Evolutionary conservation across 495 filamentous ascomycete species (phyloP).

Genomic region (Jackrogersella multiformis): DNA sequence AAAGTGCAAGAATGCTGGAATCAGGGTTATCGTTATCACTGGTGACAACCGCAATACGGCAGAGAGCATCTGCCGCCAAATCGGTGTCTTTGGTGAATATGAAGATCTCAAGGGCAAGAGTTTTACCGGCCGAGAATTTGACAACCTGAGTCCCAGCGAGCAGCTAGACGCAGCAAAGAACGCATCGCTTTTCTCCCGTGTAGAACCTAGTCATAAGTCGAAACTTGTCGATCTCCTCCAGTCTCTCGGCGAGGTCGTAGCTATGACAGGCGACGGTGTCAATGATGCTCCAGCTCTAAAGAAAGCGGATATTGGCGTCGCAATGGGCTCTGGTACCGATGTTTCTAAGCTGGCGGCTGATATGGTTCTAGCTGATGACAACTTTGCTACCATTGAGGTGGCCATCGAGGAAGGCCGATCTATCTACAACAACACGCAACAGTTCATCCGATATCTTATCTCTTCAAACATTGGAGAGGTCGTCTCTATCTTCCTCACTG

Average conservation of each 20-base stretch:
- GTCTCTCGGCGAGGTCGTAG: conserved; percentile 91
- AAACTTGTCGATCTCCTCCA: conserved; percentile 97
- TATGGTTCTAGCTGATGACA: conserved; percentile 98
- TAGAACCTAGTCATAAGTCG: conserved; percentile 94
- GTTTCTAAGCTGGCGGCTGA: conserved; percentile 96
- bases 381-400: conserved; percentile 96
- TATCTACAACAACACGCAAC: conserved; percentile 99
- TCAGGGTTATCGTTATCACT: conserved; percentile 97
- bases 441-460: conserved; percentile 99
- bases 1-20: conserved; percentile 91
- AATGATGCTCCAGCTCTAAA: conserved; percentile 99
- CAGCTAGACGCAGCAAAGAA: conserved; percentile 83
- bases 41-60: conserved; percentile 98
- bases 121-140: conserved; percentile 94
- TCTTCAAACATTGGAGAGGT: conserved; percentile 99
- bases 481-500: conserved; percentile 98
- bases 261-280: conserved; percentile 99
- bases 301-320: conserved; percentile 98
- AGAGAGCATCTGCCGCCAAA: conserved; percentile 96
- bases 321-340: conserved; percentile 98
- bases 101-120: conserved; percentile 93
- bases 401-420: conserved; percentile 97
- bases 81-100: conserved; percentile 85
- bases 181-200: conserved; percentile 95
- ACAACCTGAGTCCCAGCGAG: conserved; percentile 79